Percentiles rank a stretch among this genome's conserved stretches.
Evolutionary conservation across 768 basidiomycete species (phyloP).

Genomic region (Podaxis sp.): DNA sequence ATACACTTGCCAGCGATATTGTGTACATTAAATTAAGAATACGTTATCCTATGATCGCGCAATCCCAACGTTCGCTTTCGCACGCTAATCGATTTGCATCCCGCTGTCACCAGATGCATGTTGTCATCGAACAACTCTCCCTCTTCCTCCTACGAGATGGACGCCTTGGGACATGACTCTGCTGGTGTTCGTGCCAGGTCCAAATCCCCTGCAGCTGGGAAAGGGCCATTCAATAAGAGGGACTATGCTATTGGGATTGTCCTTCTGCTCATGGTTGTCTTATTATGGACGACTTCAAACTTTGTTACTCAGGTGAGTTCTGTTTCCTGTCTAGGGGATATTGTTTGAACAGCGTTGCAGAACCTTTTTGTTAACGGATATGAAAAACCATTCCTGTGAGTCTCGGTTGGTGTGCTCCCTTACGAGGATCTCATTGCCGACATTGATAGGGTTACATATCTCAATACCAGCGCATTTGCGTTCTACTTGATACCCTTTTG

Average conservation of each 20-base stretch:
- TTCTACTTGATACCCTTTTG: slow-evolving; percentile 33
- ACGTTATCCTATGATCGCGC: not conserved
- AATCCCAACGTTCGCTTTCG: not conserved
- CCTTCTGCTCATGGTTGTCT: slow-evolving; percentile 71
- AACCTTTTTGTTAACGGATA: slow-evolving; percentile 62
- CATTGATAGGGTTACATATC: slow-evolving; percentile 52
- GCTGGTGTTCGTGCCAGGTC: not conserved
- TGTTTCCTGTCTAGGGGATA: not conserved
- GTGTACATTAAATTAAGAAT: slow-evolving; percentile 1
- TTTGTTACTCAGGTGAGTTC: slow-evolving; percentile 77
- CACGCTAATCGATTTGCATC: slow-evolving; percentile 3
- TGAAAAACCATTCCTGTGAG: slow-evolving; percentile 85
- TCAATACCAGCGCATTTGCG: slow-evolving; percentile 87
- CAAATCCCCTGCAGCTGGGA: slow-evolving; percentile 1
- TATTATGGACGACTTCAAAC: slow-evolving; percentile 88
- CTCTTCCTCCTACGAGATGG: slow-evolving; percentile 8
- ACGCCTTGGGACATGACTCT: slow-evolving; percentile 1
- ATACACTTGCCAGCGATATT: not conserved
- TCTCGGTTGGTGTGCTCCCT: slow-evolving; percentile 9
- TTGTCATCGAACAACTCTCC: not conserved
- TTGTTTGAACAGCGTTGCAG: slow-evolving; percentile 26
- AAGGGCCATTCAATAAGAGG: slow-evolving; percentile 22
- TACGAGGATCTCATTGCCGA: not conserved
- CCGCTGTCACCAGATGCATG: slow-evolving; percentile 9
- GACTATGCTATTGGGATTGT: slow-evolving; percentile 59